These are phyloP conservation scores for Cercospora janseana DNA, from an alignment of 2,329 filamentous ascomycete genomes.

Conservation along the genomic window DNA sequence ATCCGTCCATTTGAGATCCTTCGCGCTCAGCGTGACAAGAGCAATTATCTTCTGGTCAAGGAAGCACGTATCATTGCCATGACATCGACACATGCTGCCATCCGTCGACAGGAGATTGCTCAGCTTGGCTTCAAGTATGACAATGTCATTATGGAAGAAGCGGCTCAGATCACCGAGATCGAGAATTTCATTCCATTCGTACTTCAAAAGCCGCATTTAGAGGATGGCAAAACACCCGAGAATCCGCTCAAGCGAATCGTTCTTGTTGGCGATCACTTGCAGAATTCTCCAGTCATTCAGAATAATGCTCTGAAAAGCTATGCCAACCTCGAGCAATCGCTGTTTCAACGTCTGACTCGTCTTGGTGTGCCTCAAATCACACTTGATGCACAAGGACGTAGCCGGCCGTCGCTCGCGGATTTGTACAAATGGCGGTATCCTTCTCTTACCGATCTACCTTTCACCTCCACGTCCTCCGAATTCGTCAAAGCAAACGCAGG, in stretches of 20 bases:
- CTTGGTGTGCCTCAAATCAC: constrained; percentile 88
- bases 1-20: constrained; percentile 94
- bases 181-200: constrained; percentile 94
- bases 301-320: constrained; percentile 92
- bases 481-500: constrained; percentile 84
- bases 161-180: constrained; percentile 94
- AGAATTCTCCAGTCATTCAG: constrained; percentile 95
- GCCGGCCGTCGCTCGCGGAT: constrained; percentile 78
- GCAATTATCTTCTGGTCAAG: constrained; percentile 91
- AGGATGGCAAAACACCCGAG: constrained; percentile 49
- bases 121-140: constrained; percentile 94
- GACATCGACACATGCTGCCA: constrained; percentile 97
- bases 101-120: constrained; percentile 86
- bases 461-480: constrained; percentile 65
- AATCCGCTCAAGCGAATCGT: constrained; percentile 82
- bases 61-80: constrained; percentile 98
- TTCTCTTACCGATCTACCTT: constrained; percentile 72
- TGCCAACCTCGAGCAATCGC: constrained; percentile 90
- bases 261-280: constrained; percentile 89
- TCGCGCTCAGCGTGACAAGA: constrained; percentile 82
- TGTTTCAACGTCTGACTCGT: constrained; percentile 87
- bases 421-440: constrained; percentile 94
- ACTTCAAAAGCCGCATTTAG: constrained; percentile 64
- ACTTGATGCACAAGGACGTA: constrained; percentile 90
- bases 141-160: constrained; percentile 98